A percentile compares a stretch with the other conserved stretches of the same genome.
Evolutionary conservation across 169 alveolate species (phyloP).

Genomic region (Plasmodium malariae): DNA sequence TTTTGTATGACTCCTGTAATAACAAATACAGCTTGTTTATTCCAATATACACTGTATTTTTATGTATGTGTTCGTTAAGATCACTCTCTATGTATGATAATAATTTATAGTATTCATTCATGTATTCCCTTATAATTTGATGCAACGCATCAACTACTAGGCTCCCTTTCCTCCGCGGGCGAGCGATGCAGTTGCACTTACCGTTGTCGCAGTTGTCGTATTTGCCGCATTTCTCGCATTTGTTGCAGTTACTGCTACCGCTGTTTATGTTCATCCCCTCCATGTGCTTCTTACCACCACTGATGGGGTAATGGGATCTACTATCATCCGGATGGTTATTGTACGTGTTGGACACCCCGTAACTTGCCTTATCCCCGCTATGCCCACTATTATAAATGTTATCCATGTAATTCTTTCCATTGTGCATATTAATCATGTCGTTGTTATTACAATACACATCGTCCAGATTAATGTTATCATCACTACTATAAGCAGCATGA

Average conservation of each 20-base stretch:
- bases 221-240: background rate
- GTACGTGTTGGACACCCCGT: too few relatives aligned
- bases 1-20: slow-evolving; percentile 58
- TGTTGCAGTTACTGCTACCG: background rate
- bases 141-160: slow-evolving; percentile 61
- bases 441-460: background rate
- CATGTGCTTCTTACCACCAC: background rate
- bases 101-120: slow-evolving; percentile 62
- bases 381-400: too few relatives aligned
- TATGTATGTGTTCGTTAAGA: slow-evolving; percentile 69
- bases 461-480: background rate
- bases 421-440: background rate
- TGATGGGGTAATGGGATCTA: too few relatives aligned
- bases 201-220: background rate
- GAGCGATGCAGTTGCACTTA: background rate
- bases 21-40: slow-evolving; percentile 30
- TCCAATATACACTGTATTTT: slow-evolving; percentile 62
- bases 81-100: slow-evolving; percentile 67
- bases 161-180: slow-evolving; percentile 40
- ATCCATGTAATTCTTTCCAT: too few relatives aligned
- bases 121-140: slow-evolving; percentile 48
- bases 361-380: too few relatives aligned
- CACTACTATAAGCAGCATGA: background rate
- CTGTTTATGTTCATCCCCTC: background rate
- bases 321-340: too few relatives aligned